Evolutionary conservation across 1,284 basidiomycete species (phyloP).

Genomic region (Anthracocystis setariae): DNA sequence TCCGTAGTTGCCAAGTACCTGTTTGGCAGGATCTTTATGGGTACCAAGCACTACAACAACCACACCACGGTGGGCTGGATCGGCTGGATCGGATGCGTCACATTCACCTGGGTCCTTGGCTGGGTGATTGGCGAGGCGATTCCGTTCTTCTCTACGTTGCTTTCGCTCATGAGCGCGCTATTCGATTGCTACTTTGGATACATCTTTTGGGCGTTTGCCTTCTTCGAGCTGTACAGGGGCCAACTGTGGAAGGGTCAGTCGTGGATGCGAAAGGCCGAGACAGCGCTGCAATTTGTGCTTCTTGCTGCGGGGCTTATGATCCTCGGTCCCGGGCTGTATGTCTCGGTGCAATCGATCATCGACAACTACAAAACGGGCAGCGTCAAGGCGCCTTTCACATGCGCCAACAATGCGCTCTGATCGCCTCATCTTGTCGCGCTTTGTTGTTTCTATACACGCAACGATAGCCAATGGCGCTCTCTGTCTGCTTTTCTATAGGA

Average conservation of each 20-base stretch:
- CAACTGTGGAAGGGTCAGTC: slow-evolving; percentile 57
- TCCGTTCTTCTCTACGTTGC: slow-evolving; percentile 71
- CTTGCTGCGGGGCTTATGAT: slow-evolving; percentile 69
- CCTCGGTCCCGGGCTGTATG: slow-evolving; percentile 70
- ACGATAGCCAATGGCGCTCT: background rate
- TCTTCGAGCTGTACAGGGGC: slow-evolving; percentile 69
- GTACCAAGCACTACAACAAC: slow-evolving; percentile 65
- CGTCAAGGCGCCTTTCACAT: slow-evolving; percentile 57
- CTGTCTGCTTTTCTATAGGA: background rate
- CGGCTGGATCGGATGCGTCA: slow-evolving; percentile 73
- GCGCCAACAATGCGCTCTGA: slow-evolving; percentile 44
- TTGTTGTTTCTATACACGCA: background rate
- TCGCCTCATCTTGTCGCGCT: background rate
- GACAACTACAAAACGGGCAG: slow-evolving; percentile 66
- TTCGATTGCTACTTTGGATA: slow-evolving; percentile 68
- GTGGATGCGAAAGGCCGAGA: slow-evolving; percentile 52
- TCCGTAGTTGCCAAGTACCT: slow-evolving; percentile 63
- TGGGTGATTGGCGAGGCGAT: slow-evolving; percentile 74
- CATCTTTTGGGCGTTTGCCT: slow-evolving; percentile 71
- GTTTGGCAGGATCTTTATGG: slow-evolving; percentile 59
- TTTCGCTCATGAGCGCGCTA: slow-evolving; percentile 68
- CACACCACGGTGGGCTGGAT: slow-evolving; percentile 75
- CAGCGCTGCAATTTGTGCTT: slow-evolving; percentile 68
- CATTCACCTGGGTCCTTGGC: slow-evolving; percentile 73
- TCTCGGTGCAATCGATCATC: slow-evolving; percentile 70